Base-by-base conservation (phyloP, 306 rosid genomes). In the Pyrus communis region DNA sequence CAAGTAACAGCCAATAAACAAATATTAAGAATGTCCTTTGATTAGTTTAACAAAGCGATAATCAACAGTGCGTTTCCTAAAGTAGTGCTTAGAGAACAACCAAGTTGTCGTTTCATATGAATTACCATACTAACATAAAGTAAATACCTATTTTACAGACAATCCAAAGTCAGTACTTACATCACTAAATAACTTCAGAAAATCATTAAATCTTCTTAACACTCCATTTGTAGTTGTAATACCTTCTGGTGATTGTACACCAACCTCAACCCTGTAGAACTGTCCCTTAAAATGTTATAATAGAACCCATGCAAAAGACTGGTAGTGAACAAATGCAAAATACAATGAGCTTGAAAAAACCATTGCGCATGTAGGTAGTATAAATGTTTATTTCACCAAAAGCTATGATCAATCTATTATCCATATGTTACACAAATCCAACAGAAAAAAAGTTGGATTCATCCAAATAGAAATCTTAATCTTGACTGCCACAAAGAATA, bases 201-300 rank as follows among this genome's bases (percentile, higher is more conserved):
- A 96, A 89, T 96, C 98, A 80, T 93, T 96, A 88, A 96, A 96
- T 86, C 99, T 85, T 88, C 99, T 88, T 68, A 88, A 85, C 63
- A 91, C 85, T 84, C 91, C 89, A 71, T 76, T 88, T 70, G 83
- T 62, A 28, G 86, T 80, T 54, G 99, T 93, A 78, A 87, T 76
- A 42, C 96, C 98, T 80, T 88, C 95, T 2, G 95, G 94, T 78
- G 98, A 93, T 85, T 96, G 99, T 75, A 96, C 72, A 76, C 96
- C 98, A 84, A 96, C 93, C 84, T 93, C 96, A 76, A 96, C 88
- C 98, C 98, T 96, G 93, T 92, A 96, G 89, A 96, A 96, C 99
- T 96, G 99, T 85, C 87, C 91, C 87, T 74, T 81, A 66, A 87
- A 86, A 83, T 88, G 95, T 92, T 85, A 92, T 82, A 83, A 81